Evolutionary conservation across 257 asterid species (phyloP).

Genomic region (Solanum lycopersicoides): DNA sequence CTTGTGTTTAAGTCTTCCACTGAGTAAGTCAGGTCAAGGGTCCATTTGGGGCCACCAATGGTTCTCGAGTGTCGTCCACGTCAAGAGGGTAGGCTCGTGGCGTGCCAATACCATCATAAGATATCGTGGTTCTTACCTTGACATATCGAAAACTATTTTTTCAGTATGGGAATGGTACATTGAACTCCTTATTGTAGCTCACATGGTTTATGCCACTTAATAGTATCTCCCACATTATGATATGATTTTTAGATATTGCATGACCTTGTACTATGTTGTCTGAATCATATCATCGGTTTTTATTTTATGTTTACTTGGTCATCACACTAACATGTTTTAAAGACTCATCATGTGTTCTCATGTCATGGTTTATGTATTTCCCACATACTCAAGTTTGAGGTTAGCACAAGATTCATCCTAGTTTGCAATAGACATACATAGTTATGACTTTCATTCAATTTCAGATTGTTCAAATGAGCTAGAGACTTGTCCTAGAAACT

Average conservation of each 20-base stretch:
- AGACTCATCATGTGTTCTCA: not conserved
- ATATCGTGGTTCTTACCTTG: not conserved
- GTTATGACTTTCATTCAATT: not conserved
- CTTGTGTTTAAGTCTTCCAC: too few relatives aligned
- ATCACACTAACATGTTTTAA: not conserved
- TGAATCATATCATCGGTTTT: too few relatives aligned
- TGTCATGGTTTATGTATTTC: not conserved
- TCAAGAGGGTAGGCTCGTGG: too few relatives aligned
- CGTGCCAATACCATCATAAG: not conserved
- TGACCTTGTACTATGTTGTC: too few relatives aligned
- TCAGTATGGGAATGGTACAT: not conserved
- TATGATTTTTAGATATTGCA: too few relatives aligned
- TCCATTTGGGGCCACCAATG: too few relatives aligned
- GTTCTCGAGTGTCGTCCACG: too few relatives aligned
- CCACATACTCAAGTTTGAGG: not conserved
- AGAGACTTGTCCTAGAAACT: not conserved
- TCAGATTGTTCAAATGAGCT: not conserved
- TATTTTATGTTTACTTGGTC: too few relatives aligned
- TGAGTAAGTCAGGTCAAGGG: too few relatives aligned
- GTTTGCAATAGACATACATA: too few relatives aligned
- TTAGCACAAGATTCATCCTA: not conserved
- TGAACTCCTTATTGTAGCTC: not conserved
- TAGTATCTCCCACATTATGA: too few relatives aligned
- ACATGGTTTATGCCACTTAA: not conserved
- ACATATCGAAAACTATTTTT: not conserved